Evolutionary conservation across 306 rosid species (phyloP), one percentile per base, ranked within the genome.

Genomic region (Lathyrus sativus): DNA sequence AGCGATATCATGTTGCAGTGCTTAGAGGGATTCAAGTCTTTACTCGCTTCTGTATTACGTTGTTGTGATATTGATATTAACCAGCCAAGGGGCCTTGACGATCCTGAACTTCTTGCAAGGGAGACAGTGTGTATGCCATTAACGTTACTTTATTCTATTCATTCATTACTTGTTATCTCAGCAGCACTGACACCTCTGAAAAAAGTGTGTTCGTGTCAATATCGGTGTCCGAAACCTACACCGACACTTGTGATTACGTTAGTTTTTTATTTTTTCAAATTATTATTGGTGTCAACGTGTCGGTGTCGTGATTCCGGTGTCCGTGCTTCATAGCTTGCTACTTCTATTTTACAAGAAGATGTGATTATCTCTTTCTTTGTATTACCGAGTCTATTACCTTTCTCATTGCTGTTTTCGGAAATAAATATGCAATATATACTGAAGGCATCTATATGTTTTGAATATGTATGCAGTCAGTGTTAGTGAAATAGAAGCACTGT

Each of bases 401-500:
- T 29, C 22, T 37, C 26, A 7, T 29, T 4, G 10, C 3, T 66
- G 41, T 24, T 24, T 55, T 55, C 44, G 41, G 50, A 55, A 65
- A 18, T 65, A 50, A 33, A 62, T 76, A 14, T 11, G 2, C 7
- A 6, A 17, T 17, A 7, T n/a, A 28, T 62, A n/a, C 66, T 72
- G 51, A 42, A 50, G 44, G 39, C 65, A 15, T 9, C 7, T 53
- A 17, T 33, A 44, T 78, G 33, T 62, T 61, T 53, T 64, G 22
- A 15, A 9, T 62, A 3, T 78, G 11, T 37, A 70, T 84, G 84
- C 95, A 90, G 97, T 95, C 80, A 95, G 99, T 3, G 99, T 90
- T 51, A 95, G 97, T 74, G 99, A 95, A 85, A 88, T 93, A 68
- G 99, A 93, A 78, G 97, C 99, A 73, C 92, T 93, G 19, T 93